Base-by-base conservation (phyloP, 192 early-diverging fungal species). In the Helicostylum pulchrum region DNA sequence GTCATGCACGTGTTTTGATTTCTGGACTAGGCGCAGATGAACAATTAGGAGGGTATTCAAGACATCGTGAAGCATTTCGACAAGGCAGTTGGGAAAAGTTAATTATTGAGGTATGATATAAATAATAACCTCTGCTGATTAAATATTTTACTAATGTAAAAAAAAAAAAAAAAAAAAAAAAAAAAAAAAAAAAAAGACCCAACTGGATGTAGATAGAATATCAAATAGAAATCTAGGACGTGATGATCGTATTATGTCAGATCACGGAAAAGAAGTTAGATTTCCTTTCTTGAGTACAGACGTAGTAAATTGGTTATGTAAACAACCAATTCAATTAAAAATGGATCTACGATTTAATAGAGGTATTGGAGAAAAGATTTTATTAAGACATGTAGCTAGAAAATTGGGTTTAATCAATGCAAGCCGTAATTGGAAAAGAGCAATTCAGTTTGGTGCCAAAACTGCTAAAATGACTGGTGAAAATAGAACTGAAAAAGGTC, bases 401-500 rank as follows among this genome's bases (percentile, higher is more conserved):
- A 60, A 66, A 59, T 73, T 97, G n/a, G 90, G 90, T 0, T 79
- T 97, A 47, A 39, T 17, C 0, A 58, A 81, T n/a, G 88, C 88
- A 43, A 83, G 70, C 55, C 73, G 67, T 19, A 85, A 90, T 65
- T 90, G 84, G 79, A 98, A 98, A 66, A 78, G 94, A n/a, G 96
- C 96, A 2, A 92, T 98, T 50, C 96, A 98, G 74, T 98, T 98
- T 84, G 96, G 96, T 5, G 92, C 95, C 0, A 81, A 91, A 19
- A 94, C 92, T 0, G 96, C 96, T n/a, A 95, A 94, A 77, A 96
- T 98, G 95, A 85, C 84, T 9, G 65, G 26, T 19, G 70, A 70
- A 39, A 57, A 23, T 31, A 55, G 63, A 7, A 36, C 39, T 45
- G 70, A 77, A 32, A 77, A 67, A 43, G 78, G 78, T 49, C 68